Conservation (phyloP, 176 grass and related monocot genomes). For the Thalia dealbata region DNA sequence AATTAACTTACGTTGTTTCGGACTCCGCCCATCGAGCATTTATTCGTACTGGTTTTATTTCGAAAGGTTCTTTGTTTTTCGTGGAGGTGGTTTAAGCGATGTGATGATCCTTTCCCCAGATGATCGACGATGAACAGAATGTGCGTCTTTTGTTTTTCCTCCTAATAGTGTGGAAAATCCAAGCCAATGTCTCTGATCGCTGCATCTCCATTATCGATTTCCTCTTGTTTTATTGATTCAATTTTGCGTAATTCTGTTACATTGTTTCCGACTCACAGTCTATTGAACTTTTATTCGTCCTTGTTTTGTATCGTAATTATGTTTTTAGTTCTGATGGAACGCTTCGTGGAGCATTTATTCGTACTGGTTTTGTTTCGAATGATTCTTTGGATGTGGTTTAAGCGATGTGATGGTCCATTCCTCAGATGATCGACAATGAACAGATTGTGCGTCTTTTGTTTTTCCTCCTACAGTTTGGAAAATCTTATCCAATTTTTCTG, state of each 20-base stretch:
- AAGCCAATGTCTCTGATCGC: neutral
- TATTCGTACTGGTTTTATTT: neutral
- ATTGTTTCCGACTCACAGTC: too few relatives aligned
- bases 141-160: neutral
- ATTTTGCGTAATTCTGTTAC: too few relatives aligned
- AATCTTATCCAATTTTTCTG: neutral
- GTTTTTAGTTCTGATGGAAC: too few relatives aligned
- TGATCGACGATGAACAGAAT: neutral
- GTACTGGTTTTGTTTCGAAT: neutral
- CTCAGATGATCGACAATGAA: slow-evolving; percentile 2
- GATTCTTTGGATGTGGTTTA: neutral
- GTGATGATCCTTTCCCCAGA: slow-evolving; percentile 13
- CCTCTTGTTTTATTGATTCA: too few relatives aligned
- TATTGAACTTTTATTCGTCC: too few relatives aligned
- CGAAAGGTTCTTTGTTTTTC: neutral
- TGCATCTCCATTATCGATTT: neutral
- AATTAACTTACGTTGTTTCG: too few relatives aligned
- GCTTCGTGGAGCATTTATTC: too few relatives aligned
- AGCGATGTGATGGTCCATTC: slow-evolving; percentile 7
- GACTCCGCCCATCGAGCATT: too few relatives aligned
- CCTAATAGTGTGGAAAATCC: neutral
- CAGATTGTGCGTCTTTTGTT: neutral
- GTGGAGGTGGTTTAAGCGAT: neutral
- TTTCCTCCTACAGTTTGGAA: neutral
- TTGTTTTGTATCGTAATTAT: too few relatives aligned